Base-by-base conservation (phyloP, 306 rosid species). In the Inga leiocalycina region DNA sequence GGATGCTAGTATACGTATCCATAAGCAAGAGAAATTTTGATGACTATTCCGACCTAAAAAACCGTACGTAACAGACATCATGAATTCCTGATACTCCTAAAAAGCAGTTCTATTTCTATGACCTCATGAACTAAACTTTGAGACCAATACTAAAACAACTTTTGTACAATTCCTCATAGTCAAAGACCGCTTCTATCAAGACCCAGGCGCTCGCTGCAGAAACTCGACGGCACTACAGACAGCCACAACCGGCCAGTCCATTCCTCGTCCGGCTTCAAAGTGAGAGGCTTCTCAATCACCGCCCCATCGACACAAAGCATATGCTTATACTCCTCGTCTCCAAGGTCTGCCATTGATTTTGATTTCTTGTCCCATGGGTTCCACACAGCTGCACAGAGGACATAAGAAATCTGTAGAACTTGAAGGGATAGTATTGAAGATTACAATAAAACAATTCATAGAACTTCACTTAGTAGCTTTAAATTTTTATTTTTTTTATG, bases 331-430 rank as follows among this genome's bases (percentile, higher is more conserved):
- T 97, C 99, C 79, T 91, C 97, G 1, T 91, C 97, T 3, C 99
- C 99, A 16, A 97, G 85, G 84, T 97, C 97, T 30, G 19, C 86
- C 97, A 94, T 92, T 2, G 91, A 74, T 78, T 91, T 97, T 37
- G 98, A 88, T 83, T 92, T 97, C 90, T 94, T 97, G 71, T 94
- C 97, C 98, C 98, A 94, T 65, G 99, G 99, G 84, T 97, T 97
- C 99, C 99, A 97, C 67, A 97, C 91, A 61, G 86, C 99, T 97
- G 85, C 74, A 56, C 16, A 76, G 3, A 16, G 64, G 54, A n/a
- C 4, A 54, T 32, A 35, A 66, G 6, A 81, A 19, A 78, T 68
- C 11, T 44, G 1, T n/a, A 22, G 51, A 41, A 15, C 22, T 16
- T n/a, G 74, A 41, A 70, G 46, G 51, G 17, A 70, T 41, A 70